Evolutionary conservation across 2,329 filamentous ascomycete genomes (phyloP), one percentile per base, ranked within the genome.

Genomic region (Aspergillus candidus): DNA sequence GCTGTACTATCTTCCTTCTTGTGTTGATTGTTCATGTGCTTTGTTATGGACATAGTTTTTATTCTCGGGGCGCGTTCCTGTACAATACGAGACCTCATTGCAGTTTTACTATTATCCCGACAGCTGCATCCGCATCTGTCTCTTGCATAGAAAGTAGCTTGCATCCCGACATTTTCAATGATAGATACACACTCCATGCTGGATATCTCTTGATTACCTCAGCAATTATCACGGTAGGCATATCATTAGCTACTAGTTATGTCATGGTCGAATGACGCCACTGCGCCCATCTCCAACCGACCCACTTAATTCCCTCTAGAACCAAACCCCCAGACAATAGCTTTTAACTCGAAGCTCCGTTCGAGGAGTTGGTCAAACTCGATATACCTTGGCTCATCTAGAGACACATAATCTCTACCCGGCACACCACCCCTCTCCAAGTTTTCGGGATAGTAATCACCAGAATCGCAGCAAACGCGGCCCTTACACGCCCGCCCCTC

Each of bases 51-150:
- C 49, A 59, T 57, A 48, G 11, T 17, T 36, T 38, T 12, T 54
- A 40, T 51, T 50, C 38, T 52, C 46, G 42, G 42, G 30, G 43
- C 40, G 40, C 22, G 22, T 27, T 27, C 22, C 22, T 62, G 58
- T 61, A 62, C 54, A 60, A 55, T 61, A 60, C 48, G 38, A 52
- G 54, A 46, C 33, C 49, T 49, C 41, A 37, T 41, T 40, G 40
- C 34, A 48, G 18, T 14, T 27, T 43, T 32, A 10, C 35, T 31
- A 39, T n/a, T 13, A 7, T 4, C 7, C 13, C 10, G 17, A 12
- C 12, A 6, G 30, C 11, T 13, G 12, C 11, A 17, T 22, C 6
- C 22, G 8, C 6, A 2, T 27, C 22, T 27, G 6, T 10, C 8
- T 27, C 22, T 7, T 10, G 22, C 22, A 27, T 8, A 27, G 22